These are phyloP conservation scores for Iberis pinnata DNA, from an alignment of 345 rosid species.

Conservation along the genomic window DNA sequence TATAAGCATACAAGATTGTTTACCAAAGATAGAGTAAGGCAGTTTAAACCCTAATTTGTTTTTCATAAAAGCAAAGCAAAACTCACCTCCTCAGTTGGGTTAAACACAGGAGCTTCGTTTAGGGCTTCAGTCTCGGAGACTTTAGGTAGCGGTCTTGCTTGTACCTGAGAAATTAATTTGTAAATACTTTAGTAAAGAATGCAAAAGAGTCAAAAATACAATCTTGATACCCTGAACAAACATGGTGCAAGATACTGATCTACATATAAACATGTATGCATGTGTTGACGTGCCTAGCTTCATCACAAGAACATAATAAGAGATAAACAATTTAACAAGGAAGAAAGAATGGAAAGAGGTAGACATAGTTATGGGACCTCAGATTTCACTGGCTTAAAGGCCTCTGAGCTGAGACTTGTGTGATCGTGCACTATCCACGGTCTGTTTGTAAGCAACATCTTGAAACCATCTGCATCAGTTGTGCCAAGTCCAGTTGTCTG, in stretches of 20 bases:
- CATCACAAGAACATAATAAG: too few species aligned
- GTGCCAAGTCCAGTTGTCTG: slow-evolving; percentile 1
- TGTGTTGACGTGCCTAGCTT: background rate
- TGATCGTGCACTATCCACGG: slow-evolving; percentile 29
- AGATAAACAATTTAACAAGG: background rate
- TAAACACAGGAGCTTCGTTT: slow-evolving; percentile 56
- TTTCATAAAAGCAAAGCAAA: slow-evolving; percentile 17
- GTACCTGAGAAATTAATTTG: slow-evolving; percentile 36
- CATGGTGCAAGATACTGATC: too few species aligned
- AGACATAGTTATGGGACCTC: slow-evolving; percentile 18
- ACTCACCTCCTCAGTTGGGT: slow-evolving; percentile 61
- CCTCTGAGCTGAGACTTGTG: slow-evolving; percentile 18
- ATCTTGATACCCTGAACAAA: background rate
- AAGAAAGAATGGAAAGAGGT: background rate
- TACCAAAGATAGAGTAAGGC: slow-evolving; percentile 17
- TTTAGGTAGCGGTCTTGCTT: slow-evolving; percentile 29
- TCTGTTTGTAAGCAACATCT: slow-evolving; percentile 2
- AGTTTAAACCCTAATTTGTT: slow-evolving; percentile 12
- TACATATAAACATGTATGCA: too few species aligned
- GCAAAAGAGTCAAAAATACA: slow-evolving; percentile 5
- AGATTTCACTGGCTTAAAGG: background rate
- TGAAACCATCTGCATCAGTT: slow-evolving; percentile 12
- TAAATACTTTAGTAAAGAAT: slow-evolving; percentile 6
- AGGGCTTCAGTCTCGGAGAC: slow-evolving; percentile 33
- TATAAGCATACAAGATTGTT: slow-evolving; percentile 7